Base-by-base conservation (phyloP, 805 yeast species). In the Candida maris region DNA sequence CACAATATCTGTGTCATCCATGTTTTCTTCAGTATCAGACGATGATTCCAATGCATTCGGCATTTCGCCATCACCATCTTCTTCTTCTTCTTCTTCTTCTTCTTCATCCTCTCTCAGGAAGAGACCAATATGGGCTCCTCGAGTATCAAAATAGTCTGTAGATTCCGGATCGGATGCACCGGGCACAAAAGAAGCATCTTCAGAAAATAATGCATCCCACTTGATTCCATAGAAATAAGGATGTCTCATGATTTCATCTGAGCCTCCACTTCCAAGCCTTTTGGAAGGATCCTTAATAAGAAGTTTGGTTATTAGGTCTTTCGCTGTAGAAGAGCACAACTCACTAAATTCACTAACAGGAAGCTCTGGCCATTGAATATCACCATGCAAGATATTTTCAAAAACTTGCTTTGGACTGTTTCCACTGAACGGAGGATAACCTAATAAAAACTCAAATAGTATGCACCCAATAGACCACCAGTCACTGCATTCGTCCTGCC, bases 381-480 rank as follows among this genome's bases (percentile, higher is more conserved):
- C 69, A 4, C 91, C 80, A 14, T 61, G 68, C 37, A 88, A 64
- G 33, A 94, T 91, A 45, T 88, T 88, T 37, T 78, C 75, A 57
- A 93, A 93, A 0, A 93, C 95, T 41, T 70, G 65, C 27, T 82
- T 85, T 0, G 96, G 93, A 1, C 87, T 71, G 4, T 68, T 67
- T 1, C 84, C 95, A 57, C 85, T 93, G 59, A 93, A 93, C 2
- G 99, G 99, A 2, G 99, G 96, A 56, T 78, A 85, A 0, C 98
- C 98, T 57, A 82, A 85, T 27, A 87, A 55, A 54, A 93, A 82
- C 61, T 93, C 99, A 66, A 91, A 93, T 38, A 91, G 62, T 9
- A 93, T 87, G 59, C 97, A 91, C 0, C 99, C 99, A 22, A 91
- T 75, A 2, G 97, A 86, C 99, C 99, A 93, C 98, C 98, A 89